Base-by-base conservation (phyloP, 306 rosid species). In the Cicer yamashitae region DNA sequence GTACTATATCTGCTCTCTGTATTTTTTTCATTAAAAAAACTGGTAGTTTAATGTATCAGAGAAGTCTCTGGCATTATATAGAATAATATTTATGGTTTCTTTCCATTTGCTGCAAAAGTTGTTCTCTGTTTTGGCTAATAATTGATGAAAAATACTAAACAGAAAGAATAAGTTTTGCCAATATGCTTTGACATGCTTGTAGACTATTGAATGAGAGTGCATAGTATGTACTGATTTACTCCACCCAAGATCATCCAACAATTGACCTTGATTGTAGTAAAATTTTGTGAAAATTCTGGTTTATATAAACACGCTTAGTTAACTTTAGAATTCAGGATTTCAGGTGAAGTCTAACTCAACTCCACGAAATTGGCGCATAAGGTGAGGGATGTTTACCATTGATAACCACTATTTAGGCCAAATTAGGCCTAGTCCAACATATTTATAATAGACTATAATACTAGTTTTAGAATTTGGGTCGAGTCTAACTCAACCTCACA, bases 91-190 rank as follows among this genome's bases (percentile, higher is more conserved):
- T 15, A 50, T n/a, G 61, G 6, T 56, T 18, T 56, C 61, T 54
- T 10, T 17, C 13, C 13, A 8, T 54, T 56, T 56, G 13, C 13
- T 56, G 12, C 7, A 20, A 20, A 18, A 56, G 12, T 20, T 2
- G 3, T 56, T 56, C 59, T 53, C 61, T 56, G 13, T 56, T 56
- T 56, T 56, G 61, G 61, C 38, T 56, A 56, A 15, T 53, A 54
- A 54, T 54, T 54, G 61, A 54, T 54, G 61, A 18, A 54, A 18
- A 9, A 18, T 18, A 8, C 7, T 17, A 8, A 9, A 54, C 61
- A 54, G 0, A 6, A 20, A 18, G 61, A 54, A 18, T 54, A 2
- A 2, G 17, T 17, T 53, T 53, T 8, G 34, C 34, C 11, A 15
- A 18, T 3, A 18, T 8, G 38, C 2, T 58, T 58, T 11, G 41